phyloP scores from a whole-genome alignment of 2,329 filamentous ascomycete genomes.

The Trichoderma cornu-damae region DNA sequence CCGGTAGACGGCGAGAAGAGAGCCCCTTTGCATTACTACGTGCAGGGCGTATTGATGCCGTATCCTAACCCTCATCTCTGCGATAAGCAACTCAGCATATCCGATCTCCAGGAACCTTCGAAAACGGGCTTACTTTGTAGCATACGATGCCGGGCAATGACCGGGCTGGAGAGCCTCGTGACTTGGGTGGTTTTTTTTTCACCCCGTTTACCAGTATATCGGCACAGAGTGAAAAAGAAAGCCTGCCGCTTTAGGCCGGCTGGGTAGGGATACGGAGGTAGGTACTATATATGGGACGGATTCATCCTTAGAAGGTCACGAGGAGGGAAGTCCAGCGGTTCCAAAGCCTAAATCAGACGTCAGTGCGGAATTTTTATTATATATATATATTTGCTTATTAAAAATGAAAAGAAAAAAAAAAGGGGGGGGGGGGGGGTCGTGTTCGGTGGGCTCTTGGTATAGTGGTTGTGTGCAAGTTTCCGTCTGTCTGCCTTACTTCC shows the following conservation, averaged over 20 bases:
- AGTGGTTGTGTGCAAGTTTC: no score
- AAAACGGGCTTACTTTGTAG: background rate
- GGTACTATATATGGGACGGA: background rate
- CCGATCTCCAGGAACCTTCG: background rate
- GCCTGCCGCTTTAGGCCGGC: background rate
- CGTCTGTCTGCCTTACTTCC: no score
- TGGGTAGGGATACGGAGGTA: background rate
- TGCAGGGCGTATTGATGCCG: background rate
- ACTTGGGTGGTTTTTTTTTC: background rate
- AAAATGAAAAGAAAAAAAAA: no score
- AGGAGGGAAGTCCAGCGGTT: background rate
- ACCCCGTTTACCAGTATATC: background rate
- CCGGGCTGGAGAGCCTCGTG: slow-evolving; percentile 8
- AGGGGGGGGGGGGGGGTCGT: no score
- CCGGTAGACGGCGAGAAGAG: background rate
- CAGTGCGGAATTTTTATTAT: background rate
- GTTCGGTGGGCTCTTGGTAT: no score
- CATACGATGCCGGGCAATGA: background rate
- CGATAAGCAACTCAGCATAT: background rate
- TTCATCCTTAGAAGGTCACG: background rate
- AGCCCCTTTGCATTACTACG: background rate
- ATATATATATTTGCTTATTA: no score
- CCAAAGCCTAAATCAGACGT: background rate
- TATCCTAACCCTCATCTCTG: background rate
- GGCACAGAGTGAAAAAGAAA: background rate